Base-by-base conservation (phyloP, 225 moss, liverwort and hornwort genomes). In the Asterella californica region DNA sequence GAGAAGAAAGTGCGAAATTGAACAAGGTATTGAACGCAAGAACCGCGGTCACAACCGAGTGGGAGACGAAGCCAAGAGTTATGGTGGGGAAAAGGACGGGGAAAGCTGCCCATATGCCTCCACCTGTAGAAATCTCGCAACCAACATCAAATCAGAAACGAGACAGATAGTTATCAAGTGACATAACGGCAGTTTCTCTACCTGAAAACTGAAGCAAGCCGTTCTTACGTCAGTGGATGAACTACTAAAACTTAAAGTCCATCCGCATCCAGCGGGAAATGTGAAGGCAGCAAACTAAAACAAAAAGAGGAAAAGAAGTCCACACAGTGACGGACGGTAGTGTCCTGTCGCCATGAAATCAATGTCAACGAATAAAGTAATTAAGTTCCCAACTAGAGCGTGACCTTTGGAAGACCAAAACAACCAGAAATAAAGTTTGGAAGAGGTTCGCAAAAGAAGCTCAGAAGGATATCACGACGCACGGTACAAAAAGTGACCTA, bases 51-150 rank as follows among this genome's bases (percentile, higher is more conserved):
- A 92, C 77, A 32, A 81, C 65, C 5, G 88, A 90, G 76, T 96
- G 94, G 61, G 91, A 69, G 64, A 87, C 76, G n/a, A 90, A 78
- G 10, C 88, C 88, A 38, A 89, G 68, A 34, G 90, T 90, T 70
- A 83, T 65, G 63, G 86, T 85, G 22, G 91, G 87, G 73, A 94
- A 96, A 80, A 96, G 55, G 62, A 92, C 80, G 1, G 96, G 96
- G 84, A 94, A 96, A 5, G 85, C 70, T 61, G 91, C 87, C 96
- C 92, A 94, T 18, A 96, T 81, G 50, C 96, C 96, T 86, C 92
- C 96, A 85, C 79, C 88, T 92, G 86, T 62, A 83, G 14, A 53
- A 6, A 76, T 73, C 48, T 49, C 18, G 27, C 8, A 63, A 50
- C n/a, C 3, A 19, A 61, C 60, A n/a, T 64, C 25, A 64, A 64